These are phyloP conservation scores for Heliocybe sulcata DNA, from an alignment of 1,284 basidiomycete genomes.

Conservation along the genomic window DNA sequence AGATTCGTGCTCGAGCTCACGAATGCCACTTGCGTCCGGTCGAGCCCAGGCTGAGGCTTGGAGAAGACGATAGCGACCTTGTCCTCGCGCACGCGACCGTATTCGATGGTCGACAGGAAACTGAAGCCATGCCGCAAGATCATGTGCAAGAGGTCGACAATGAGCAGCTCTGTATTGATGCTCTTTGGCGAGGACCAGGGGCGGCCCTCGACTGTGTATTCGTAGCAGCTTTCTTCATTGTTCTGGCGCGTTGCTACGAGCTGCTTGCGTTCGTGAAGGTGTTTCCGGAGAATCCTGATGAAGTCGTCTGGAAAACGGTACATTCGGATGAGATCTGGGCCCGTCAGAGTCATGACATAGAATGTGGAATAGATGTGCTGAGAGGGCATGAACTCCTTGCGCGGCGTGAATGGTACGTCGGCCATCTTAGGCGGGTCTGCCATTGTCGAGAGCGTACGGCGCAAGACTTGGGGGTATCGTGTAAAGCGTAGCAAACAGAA, in stretches of 20 bases:
- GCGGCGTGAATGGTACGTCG: constrained; percentile 40
- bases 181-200: constrained; percentile 68
- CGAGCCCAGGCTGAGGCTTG: constrained; percentile 23
- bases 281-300: constrained; percentile 41
- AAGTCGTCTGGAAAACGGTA: constrained; percentile 57
- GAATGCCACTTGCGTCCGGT: background rate
- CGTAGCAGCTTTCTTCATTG: constrained; percentile 47
- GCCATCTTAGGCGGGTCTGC: background rate
- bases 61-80: constrained; percentile 64
- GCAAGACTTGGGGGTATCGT: too few species aligned
- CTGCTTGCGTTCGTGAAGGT: constrained; percentile 41
- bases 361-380: constrained; percentile 50
- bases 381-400: constrained; percentile 64
- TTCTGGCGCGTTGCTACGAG: constrained; percentile 48
- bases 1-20: background rate
- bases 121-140: constrained; percentile 57
- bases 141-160: constrained; percentile 57
- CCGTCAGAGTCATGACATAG: constrained; percentile 58
- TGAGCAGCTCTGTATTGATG: constrained; percentile 55
- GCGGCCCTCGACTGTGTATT: constrained; percentile 59
- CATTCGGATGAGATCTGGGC: constrained; percentile 53
- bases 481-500: too few species aligned
- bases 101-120: constrained; percentile 65
- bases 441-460: background rate
- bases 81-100: constrained; percentile 70